Percentiles rank a stretch among this genome's conserved stretches.
phyloP scores from a whole-genome alignment of 805 yeast genomes.

The Nakazawaea siamensis region DNA sequence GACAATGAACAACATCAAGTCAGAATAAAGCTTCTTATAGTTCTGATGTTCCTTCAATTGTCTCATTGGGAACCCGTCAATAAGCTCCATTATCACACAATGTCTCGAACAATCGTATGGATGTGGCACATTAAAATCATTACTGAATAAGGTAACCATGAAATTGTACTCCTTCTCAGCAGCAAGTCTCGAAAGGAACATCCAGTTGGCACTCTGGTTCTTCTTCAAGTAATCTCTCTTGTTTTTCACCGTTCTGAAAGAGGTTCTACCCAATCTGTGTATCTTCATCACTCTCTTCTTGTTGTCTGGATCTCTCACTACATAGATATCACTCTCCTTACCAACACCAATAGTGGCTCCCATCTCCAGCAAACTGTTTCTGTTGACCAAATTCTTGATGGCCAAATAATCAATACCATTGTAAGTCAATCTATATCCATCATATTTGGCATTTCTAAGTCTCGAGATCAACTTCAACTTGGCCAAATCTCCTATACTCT shows the following conservation, averaged over 20 bases:
- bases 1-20: constrained; percentile 82
- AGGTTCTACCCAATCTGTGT: constrained; percentile 89
- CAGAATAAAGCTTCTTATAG: constrained; percentile 66
- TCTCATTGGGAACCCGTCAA: constrained; percentile 87
- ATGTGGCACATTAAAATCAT: constrained; percentile 79
- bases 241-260: constrained; percentile 86
- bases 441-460: constrained; percentile 86
- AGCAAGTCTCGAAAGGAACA: constrained; percentile 81
- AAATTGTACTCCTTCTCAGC: constrained; percentile 91
- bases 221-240: constrained; percentile 85
- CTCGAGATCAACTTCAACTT: constrained; percentile 72
- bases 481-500: constrained; percentile 79
- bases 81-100: constrained; percentile 85
- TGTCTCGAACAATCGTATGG: constrained; percentile 91
- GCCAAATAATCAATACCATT: constrained; percentile 92
- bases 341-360: constrained; percentile 94
- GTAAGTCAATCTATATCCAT: constrained; percentile 85
- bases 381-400: constrained; percentile 69
- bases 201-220: constrained; percentile 78
- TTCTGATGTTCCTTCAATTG: constrained; percentile 64
- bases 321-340: constrained; percentile 91
- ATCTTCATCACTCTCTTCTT: constrained; percentile 68
- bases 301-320: constrained; percentile 65
- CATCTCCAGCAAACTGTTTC: constrained; percentile 65
- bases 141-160: constrained; percentile 63